phyloP scores from a whole-genome alignment of 345 rosid species.

The Litchi chinensis region DNA sequence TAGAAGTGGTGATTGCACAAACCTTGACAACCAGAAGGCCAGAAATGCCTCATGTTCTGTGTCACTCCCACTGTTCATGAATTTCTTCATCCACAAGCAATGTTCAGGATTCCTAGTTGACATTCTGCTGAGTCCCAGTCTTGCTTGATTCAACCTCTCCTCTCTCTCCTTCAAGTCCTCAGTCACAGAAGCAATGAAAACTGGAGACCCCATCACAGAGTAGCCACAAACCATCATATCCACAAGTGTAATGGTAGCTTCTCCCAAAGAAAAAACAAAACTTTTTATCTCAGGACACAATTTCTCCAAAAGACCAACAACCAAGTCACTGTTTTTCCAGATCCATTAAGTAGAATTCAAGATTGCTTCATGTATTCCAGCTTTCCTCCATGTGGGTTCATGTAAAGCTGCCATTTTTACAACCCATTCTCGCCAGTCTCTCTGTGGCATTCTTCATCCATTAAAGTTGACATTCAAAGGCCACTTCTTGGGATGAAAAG shows the following conservation, averaged over 20 bases:
- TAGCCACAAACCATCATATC: conserved; percentile 36
- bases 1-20: conserved; percentile 27
- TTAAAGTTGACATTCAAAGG: conserved; percentile 27
- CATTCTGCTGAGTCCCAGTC: conserved; percentile 15
- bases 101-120: conserved; percentile 25
- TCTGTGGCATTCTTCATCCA: conserved; percentile 29
- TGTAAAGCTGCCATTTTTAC: conserved; percentile 34
- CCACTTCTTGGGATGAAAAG: conserved; percentile 11
- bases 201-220: conserved; percentile 40
- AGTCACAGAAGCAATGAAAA: conserved; percentile 21
- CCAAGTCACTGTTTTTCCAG: conserved; percentile 21
- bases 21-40: conserved; percentile 52
- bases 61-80: conserved; percentile 42
- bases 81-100: conserved; percentile 38
- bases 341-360: conserved; percentile 34
- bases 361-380: conserved; percentile 36
- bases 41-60: conserved; percentile 65
- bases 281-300: conserved; percentile 40
- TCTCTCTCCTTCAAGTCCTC: conserved; percentile 20
- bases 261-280: conserved; percentile 44
- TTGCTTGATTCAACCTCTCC: conserved; percentile 28
- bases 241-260: conserved; percentile 43
- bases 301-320: conserved; percentile 36
- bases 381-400: conserved; percentile 32
- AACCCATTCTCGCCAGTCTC: conserved; percentile 42